Conservation (phyloP, 83 land plant genomes). For the Larix sibirica region DNA sequence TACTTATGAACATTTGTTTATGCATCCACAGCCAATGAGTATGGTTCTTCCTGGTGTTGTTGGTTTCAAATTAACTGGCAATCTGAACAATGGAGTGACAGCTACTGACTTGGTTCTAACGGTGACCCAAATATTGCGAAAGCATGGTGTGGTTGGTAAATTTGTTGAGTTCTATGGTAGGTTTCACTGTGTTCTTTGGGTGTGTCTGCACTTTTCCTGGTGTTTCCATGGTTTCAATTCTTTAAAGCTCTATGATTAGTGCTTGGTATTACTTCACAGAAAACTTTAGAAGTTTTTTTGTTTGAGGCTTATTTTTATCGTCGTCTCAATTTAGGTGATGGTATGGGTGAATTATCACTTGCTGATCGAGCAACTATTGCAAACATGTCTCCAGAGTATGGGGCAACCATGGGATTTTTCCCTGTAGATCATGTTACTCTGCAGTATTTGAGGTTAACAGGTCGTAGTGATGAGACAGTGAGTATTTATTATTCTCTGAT, state of each 20-base stretch:
- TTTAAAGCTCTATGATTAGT: not conserved
- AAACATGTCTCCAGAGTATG: conserved; percentile 99
- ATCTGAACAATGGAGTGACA: conserved; percentile 86
- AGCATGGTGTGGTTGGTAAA: conserved; percentile 99
- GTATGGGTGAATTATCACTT: conserved; percentile 82
- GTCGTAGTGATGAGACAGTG: conserved; percentile 94
- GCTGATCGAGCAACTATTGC: conserved; percentile 99
- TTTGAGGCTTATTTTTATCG: not conserved
- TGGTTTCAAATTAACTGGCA: conserved; percentile 90
- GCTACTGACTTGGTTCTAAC: conserved; percentile 98
- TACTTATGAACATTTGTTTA: not conserved
- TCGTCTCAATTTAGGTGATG: conserved; percentile 68
- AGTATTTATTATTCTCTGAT: conserved; percentile 14
- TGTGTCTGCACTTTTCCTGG: not conserved
- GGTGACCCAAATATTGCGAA: conserved; percentile 95
- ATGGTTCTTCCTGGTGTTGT: conserved; percentile 99
- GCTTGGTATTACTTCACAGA: no score
- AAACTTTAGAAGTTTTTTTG: not conserved
- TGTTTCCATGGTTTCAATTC: conserved; percentile 1
- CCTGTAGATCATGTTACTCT: conserved; percentile 96
- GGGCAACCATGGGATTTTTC: conserved; percentile 99
- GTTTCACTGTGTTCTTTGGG: not conserved
- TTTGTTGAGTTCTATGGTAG: conserved; percentile 98
- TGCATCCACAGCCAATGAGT: conserved; percentile 87
- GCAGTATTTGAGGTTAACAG: conserved; percentile 86